A percentile compares a stretch with the other conserved stretches of the same genome.
Conservation (phyloP, 2,329 filamentous ascomycete genomes). For the Acephala macrosclerotiorum region DNA sequence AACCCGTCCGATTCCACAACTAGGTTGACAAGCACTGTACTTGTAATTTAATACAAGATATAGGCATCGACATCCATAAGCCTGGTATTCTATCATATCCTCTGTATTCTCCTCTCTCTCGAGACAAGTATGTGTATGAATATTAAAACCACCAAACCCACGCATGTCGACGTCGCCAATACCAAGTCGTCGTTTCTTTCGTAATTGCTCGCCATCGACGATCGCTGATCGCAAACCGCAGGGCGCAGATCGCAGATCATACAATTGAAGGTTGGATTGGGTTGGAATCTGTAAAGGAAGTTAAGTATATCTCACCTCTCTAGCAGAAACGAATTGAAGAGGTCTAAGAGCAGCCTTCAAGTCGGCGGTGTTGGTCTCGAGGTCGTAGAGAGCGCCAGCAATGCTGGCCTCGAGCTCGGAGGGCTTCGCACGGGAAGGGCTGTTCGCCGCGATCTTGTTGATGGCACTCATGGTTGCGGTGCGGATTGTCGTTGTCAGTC, state of each 20-base stretch:
- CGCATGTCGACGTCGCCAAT: conserved; percentile 35
- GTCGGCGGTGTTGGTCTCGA: conserved; percentile 99
- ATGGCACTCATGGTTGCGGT: conserved; percentile 72
- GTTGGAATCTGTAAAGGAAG: conserved; percentile 18
- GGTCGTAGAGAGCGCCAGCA: conserved; percentile 95
- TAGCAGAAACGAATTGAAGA: conserved; percentile 98
- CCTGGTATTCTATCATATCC: background rate
- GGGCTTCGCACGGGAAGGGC: conserved; percentile 93
- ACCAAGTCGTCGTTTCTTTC: conserved; percentile 34
- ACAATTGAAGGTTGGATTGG: background rate
- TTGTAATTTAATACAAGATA: conserved; percentile 3
- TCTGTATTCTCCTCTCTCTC: conserved; percentile 36
- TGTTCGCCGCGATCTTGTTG: conserved; percentile 99
- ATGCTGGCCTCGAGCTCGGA: conserved; percentile 98
- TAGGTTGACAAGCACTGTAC: conserved; percentile 15
- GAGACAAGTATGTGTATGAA: conserved; percentile 25
- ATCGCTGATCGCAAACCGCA: too few relatives aligned
- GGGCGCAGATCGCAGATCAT: too few relatives aligned
- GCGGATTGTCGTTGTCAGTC: conserved; percentile 43
- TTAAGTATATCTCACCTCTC: conserved; percentile 82
- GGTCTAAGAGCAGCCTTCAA: conserved; percentile 95
- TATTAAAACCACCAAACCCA: conserved; percentile 33
- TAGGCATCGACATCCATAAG: conserved; percentile 37
- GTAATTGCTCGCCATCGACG: background rate
- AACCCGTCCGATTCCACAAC: conserved; percentile 74